These are phyloP conservation scores for Scheffersomyces stambukii DNA, from an alignment of 1,139 yeast species.

Conservation along the genomic window DNA sequence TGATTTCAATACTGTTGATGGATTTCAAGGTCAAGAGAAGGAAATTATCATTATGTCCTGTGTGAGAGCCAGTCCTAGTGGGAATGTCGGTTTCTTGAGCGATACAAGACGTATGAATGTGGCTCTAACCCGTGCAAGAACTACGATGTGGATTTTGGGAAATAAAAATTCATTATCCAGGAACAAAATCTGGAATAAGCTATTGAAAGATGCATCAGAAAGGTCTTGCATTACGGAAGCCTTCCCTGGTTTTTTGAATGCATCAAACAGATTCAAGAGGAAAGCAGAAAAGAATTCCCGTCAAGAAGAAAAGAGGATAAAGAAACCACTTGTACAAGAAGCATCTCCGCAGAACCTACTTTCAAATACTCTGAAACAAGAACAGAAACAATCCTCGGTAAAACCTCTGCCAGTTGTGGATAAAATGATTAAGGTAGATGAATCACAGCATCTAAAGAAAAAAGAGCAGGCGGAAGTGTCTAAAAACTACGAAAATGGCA, in stretches of 20 bases:
- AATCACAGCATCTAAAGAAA: too few species aligned
- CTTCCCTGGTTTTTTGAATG: slow-evolving; percentile 33
- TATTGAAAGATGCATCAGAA: slow-evolving; percentile 58
- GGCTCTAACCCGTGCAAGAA: slow-evolving; percentile 87
- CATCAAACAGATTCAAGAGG: slow-evolving; percentile 1
- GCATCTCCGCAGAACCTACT: slow-evolving; percentile 1
- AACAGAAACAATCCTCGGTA: background rate
- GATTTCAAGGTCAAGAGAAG: slow-evolving; percentile 97
- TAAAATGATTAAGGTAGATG: too few species aligned
- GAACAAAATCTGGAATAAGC: slow-evolving; percentile 66
- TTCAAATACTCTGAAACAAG: background rate
- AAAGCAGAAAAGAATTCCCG: background rate
- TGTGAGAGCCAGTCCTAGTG: slow-evolving; percentile 74
- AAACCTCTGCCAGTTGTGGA: too few species aligned
- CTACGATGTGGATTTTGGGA: slow-evolving; percentile 92
- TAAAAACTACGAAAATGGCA: too few species aligned
- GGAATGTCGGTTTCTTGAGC: slow-evolving; percentile 81
- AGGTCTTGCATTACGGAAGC: slow-evolving; percentile 38
- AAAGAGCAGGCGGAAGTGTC: too few species aligned
- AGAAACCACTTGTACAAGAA: slow-evolving; percentile 1
- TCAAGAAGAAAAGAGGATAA: slow-evolving; percentile 1
- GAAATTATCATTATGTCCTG: slow-evolving; percentile 91
- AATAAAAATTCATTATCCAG: slow-evolving; percentile 57
- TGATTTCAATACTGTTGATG: slow-evolving; percentile 94
- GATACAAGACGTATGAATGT: slow-evolving; percentile 95